Base-by-base conservation (phyloP, 176 grass and related monocot species). In the Pontederia paniculata region DNA sequence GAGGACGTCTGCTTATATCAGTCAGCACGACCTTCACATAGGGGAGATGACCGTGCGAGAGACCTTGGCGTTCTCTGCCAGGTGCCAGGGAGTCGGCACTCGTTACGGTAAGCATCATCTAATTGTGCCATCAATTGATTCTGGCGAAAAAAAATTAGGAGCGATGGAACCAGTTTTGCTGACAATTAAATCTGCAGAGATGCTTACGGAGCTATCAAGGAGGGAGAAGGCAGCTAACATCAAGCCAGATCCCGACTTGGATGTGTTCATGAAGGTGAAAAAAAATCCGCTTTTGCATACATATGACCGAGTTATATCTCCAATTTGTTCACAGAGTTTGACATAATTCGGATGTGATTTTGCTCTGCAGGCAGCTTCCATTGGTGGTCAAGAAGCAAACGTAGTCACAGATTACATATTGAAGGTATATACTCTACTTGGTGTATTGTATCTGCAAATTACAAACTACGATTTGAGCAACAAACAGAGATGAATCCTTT, bases 21-120 rank as follows among this genome's bases (percentile, higher is more conserved):
- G 93, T 70, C 93, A 98, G 57, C 80, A 91, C 52, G 93, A 98
- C 50, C 87, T 91, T 44, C 86, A 98, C 76, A 84, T 91, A n/a
- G 86, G 83, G 55, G 86, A 97, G 74, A 97, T 97, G 93, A 97
- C 93, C 0, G 86, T 97, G 11, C 80, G 93, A 49, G 93, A 97
- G 60, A 97, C 86, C 1, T 77, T 97, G 1, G 80, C 83, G 5
- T 97, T 97, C 80, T 97, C 93, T 1, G 93, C 86, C 0, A 74
- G 93, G 12, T 90, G 86, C 71, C 93, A 97, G 74, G 93, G 93
- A 44, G 83, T 97, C 41, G 93, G 93, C 45, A 78, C 74, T 45
- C 78, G 74, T 10, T 84, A 88, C 41, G 91, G 91, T 90, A 87
- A 48, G 50, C 23, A 47, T 72, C 20, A 49, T 18, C 9, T 16